Evolutionary conservation across 345 rosid species (phyloP).

Genomic region (Turnera subulata): DNA sequence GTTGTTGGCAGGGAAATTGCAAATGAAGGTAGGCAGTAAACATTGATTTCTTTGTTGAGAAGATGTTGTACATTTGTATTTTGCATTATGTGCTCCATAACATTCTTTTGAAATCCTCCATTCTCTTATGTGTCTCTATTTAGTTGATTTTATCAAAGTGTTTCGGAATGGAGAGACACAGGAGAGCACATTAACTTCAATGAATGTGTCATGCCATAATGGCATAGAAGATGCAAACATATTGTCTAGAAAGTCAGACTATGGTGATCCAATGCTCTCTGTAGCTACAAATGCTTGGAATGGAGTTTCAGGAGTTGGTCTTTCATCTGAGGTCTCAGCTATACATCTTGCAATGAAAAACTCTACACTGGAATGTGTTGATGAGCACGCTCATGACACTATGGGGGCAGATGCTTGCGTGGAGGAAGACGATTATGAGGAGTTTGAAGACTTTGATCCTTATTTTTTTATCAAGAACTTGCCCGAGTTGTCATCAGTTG

Average conservation of each 20-base stretch:
- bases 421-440: slow-evolving; percentile 75
- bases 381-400: slow-evolving; percentile 81
- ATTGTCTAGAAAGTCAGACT: slow-evolving; percentile 30
- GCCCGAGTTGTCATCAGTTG: slow-evolving; percentile 79
- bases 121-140: background rate
- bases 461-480: slow-evolving; percentile 87
- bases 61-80: background rate
- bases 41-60: slow-evolving; percentile 1
- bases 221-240: slow-evolving; percentile 24
- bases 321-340: slow-evolving; percentile 81
- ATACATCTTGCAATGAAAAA: slow-evolving; percentile 95
- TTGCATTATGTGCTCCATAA: background rate
- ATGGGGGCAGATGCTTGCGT: slow-evolving; percentile 53
- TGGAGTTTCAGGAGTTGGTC: slow-evolving; percentile 46
- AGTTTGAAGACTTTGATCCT: slow-evolving; percentile 90
- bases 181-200: slow-evolving; percentile 18
- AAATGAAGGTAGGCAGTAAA: slow-evolving; percentile 38
- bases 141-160: slow-evolving; percentile 30
- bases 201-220: slow-evolving; percentile 12
- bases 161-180: slow-evolving; percentile 31
- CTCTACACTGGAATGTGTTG: slow-evolving; percentile 88
- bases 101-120: background rate
- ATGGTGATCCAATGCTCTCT: slow-evolving; percentile 36
- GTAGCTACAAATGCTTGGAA: slow-evolving; percentile 33
- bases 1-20: slow-evolving; percentile 29